Base-by-base conservation (phyloP, 345 rosid species). In the Kernera saxatilis region DNA sequence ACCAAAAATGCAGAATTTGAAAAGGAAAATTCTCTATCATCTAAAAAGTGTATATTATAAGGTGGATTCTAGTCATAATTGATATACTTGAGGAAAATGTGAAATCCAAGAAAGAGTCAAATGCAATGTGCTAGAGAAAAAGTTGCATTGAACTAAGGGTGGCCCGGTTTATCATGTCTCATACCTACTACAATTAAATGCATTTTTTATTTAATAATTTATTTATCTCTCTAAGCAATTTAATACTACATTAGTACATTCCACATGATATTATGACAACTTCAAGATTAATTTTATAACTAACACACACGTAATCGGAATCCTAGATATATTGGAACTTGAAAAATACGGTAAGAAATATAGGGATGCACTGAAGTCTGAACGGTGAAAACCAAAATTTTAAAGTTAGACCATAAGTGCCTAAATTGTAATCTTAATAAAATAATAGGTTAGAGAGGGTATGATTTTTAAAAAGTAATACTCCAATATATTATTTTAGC, bases 61-160 rank as follows among this genome's bases (percentile, higher is more conserved):
- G 70, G 60, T 75, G 64, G 70, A 55, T 54, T 63, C 23, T 29
- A 46, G 66, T 57, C 75, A 69, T 69, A 45, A 74, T 74, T 74
- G 73, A 63, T 52, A 53, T 37, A 62, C 65, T 75, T 61, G 79
- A 67, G 75, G 70, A 69, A 55, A 76, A 69, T 76, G 75, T 76
- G 67, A 76, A 69, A 63, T 76, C 75, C 79, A 70, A 76, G 79
- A 69, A 46, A 76, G 65, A 69, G 74, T 75, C 79, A 75, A 75
- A 75, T 62, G 71, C 66, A 75, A 69, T 56, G 79, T 75, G 75
- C 44, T 53, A 62, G 44, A 48, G 66, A 55, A 64, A 74, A 75
- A 75, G 78, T 75, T 76, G 79, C 75, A 76, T 70, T 70, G 75
- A 63, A 76, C 51, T 62, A 69, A 46, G 71, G 44, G 71, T 75